Percentiles rank a stretch among this genome's conserved stretches.
phyloP scores from a whole-genome alignment of 2,329 filamentous ascomycete species.

The Aspergillus ibericus region DNA sequence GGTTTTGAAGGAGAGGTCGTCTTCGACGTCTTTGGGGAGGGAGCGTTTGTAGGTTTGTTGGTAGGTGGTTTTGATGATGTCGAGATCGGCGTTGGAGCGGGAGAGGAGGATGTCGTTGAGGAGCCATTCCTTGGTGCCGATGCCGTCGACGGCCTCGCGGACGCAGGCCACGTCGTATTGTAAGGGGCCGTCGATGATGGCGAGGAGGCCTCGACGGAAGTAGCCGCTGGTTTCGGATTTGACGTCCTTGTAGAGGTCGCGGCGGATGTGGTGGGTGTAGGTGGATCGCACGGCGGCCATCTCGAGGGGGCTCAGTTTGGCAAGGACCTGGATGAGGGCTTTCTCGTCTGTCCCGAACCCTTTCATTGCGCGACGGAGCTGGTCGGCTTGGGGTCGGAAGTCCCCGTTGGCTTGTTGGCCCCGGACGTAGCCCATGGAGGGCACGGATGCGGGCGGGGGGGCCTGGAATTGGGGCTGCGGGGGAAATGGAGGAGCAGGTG shows the following conservation, averaged over 20 bases:
- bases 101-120: constrained; percentile 84
- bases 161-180: constrained; percentile 71
- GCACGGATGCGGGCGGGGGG: constrained; percentile 54
- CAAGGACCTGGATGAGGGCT: constrained; percentile 67
- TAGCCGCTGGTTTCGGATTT: constrained; percentile 73
- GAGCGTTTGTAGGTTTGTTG: constrained; percentile 63
- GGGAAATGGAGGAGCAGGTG: constrained; percentile 30
- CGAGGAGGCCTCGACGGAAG: constrained; percentile 72
- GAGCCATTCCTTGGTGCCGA: constrained; percentile 81
- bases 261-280: constrained; percentile 64
- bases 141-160: constrained; percentile 70
- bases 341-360: constrained; percentile 89
- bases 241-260: constrained; percentile 73
- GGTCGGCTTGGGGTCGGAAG: constrained; percentile 66
- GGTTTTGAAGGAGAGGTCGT: constrained; percentile 83
- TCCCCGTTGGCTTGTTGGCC: constrained; percentile 68
- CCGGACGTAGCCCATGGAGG: constrained; percentile 73
- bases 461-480: constrained; percentile 24
- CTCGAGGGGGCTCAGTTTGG: constrained; percentile 75
- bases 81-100: constrained; percentile 82
- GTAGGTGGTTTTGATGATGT: constrained; percentile 81
- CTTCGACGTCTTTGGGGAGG: constrained; percentile 71
- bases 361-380: constrained; percentile 81
- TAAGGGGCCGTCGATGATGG: constrained; percentile 76
- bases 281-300: constrained; percentile 66